phyloP scores from a whole-genome alignment of 768 basidiomycete genomes.

The Lactifluus subvellereus region DNA sequence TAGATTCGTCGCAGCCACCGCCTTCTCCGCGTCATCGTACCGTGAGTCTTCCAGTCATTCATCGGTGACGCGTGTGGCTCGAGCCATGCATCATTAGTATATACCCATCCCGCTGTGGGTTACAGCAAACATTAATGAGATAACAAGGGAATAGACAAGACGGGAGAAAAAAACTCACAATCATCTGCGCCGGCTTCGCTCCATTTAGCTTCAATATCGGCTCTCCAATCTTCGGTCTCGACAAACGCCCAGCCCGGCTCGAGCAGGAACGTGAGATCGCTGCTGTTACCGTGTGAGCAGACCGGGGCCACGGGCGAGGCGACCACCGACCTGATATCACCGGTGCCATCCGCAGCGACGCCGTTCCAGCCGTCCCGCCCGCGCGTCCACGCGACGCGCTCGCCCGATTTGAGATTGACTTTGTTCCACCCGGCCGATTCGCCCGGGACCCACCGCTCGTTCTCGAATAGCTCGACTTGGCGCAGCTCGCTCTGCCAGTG shows the following conservation, averaged over 20 bases:
- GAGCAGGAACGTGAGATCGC: slow-evolving; percentile 77
- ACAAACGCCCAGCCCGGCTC: slow-evolving; percentile 70
- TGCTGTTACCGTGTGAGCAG: slow-evolving; percentile 40
- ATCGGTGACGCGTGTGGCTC: slow-evolving; percentile 39
- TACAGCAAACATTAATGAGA: slow-evolving; percentile 21
- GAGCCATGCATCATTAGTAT: slow-evolving; percentile 73
- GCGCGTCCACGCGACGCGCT: slow-evolving; percentile 64
- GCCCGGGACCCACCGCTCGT: slow-evolving; percentile 50
- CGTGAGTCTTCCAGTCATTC: slow-evolving; percentile 38
- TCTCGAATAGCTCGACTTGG: slow-evolving; percentile 76
- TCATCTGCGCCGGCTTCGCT: slow-evolving; percentile 36
- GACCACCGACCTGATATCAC: slow-evolving; percentile 57
- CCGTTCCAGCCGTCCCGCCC: slow-evolving; percentile 68
- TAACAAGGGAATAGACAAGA: not conserved
- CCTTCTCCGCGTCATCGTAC: slow-evolving; percentile 56
- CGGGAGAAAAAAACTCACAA: slow-evolving; percentile 26
- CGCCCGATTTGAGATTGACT: slow-evolving; percentile 34
- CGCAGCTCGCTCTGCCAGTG: slow-evolving; percentile 61
- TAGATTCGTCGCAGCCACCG: slow-evolving; percentile 72
- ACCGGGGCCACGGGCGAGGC: slow-evolving; percentile 3
- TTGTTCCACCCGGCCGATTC: slow-evolving; percentile 36
- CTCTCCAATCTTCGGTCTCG: slow-evolving; percentile 71
- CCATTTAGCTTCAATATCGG: slow-evolving; percentile 59
- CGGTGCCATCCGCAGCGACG: slow-evolving; percentile 39
- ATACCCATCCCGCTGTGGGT: slow-evolving; percentile 67